These are phyloP conservation scores for Leccinum solheimii DNA, from an alignment of 1,284 basidiomycete species.

Conservation along the genomic window DNA sequence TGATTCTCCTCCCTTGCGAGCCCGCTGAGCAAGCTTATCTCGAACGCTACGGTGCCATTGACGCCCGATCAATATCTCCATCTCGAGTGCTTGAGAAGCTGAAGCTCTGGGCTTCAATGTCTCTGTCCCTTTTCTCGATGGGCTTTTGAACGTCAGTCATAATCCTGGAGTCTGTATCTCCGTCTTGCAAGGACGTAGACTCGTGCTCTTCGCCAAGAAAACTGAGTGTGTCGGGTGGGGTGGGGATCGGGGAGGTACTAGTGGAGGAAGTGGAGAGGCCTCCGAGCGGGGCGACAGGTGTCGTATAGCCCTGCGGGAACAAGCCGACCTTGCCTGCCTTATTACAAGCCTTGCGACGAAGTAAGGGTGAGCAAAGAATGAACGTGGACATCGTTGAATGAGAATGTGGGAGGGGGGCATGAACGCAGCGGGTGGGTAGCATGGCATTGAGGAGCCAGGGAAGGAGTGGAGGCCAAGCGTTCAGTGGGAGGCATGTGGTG, in stretches of 20 bases:
- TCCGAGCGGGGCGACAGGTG: constrained; percentile 39
- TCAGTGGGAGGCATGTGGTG: constrained; percentile 2
- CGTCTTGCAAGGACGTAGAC: constrained; percentile 36
- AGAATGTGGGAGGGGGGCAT: constrained; percentile 17
- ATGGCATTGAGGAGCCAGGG: background rate
- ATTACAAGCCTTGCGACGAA: constrained; percentile 1
- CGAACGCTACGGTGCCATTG: constrained; percentile 70
- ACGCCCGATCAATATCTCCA: constrained; percentile 54
- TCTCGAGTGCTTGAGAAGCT: constrained; percentile 69
- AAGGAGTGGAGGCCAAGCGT: constrained; percentile 17
- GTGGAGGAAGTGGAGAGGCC: constrained; percentile 23
- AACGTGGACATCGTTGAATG: constrained; percentile 23
- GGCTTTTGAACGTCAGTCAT: constrained; percentile 87
- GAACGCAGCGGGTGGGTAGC: constrained; percentile 5
- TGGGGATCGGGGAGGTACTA: constrained; percentile 23
- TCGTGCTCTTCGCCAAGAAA: constrained; percentile 47
- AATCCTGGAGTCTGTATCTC: constrained; percentile 30
- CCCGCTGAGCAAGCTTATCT: constrained; percentile 73
- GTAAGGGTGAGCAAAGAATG: constrained; percentile 23
- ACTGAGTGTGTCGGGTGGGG: constrained; percentile 37
- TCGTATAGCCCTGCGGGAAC: too few species aligned
- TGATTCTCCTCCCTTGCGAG: constrained; percentile 61
- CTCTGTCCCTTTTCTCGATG: constrained; percentile 57
- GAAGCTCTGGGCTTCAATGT: constrained; percentile 60
- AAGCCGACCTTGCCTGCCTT: too few species aligned